A percentile compares a stretch with the other conserved stretches of the same genome.
Evolutionary conservation across 495 filamentous ascomycete genomes (phyloP).

Genomic region (Aspergillus homomorphus): DNA sequence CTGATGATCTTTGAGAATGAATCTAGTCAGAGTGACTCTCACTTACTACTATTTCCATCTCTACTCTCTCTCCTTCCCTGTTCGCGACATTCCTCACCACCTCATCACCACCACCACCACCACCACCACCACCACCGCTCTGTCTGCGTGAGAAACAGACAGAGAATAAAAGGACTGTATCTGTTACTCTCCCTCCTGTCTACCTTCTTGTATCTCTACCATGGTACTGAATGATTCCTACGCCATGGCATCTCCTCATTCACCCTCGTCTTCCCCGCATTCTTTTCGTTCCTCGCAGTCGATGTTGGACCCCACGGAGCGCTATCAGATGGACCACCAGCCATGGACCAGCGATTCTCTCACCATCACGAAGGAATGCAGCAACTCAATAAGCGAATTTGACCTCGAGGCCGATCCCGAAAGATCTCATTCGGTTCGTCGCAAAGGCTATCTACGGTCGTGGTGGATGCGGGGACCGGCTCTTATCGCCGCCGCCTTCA

Average conservation of each 20-base stretch:
- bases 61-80: neutral
- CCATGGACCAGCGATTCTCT: neutral
- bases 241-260: neutral
- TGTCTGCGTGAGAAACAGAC: slow-evolving; percentile 2
- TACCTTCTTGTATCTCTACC: neutral
- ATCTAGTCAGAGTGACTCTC: too few species aligned
- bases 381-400: neutral
- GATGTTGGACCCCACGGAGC: neutral
- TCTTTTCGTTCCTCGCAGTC: neutral
- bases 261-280: neutral
- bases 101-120: neutral
- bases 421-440: neutral
- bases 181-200: too few species aligned
- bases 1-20: too few species aligned
- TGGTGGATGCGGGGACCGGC: neutral
- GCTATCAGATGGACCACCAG: neutral
- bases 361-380: neutral
- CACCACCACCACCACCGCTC: too few species aligned
- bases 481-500: neutral
- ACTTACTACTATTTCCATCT: neutral
- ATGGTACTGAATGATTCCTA: neutral
- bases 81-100: neutral
- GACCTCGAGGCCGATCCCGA: neutral
- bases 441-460: too few species aligned
- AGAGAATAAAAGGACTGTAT: neutral